A percentile compares a stretch with the other conserved stretches of the same genome.
Conservation (phyloP, 2,329 filamentous ascomycete species). For the Ciborinia camelliae region DNA sequence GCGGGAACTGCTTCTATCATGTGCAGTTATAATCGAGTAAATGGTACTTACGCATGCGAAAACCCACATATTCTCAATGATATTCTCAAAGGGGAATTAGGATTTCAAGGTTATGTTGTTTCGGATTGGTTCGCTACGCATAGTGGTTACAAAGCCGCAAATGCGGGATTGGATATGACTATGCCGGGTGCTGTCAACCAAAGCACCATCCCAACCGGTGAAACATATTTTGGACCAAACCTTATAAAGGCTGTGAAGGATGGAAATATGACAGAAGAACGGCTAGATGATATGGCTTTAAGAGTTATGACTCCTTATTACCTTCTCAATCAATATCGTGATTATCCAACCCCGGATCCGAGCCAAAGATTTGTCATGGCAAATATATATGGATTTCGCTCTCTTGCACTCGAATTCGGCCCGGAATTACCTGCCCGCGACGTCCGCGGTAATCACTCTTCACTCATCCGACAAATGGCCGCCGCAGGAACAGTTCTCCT, state of each 20-base stretch:
- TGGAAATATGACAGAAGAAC: conserved; percentile 61
- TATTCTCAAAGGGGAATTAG: conserved; percentile 77
- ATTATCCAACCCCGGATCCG: conserved; percentile 36
- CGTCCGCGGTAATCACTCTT: conserved; percentile 53
- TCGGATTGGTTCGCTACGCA: conserved; percentile 83
- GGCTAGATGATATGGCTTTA: conserved; percentile 60
- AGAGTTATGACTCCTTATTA: conserved; percentile 56
- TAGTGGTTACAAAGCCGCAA: conserved; percentile 70
- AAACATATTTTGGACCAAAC: conserved; percentile 26
- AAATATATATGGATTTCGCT: conserved; percentile 55
- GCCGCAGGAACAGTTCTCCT: conserved; percentile 59
- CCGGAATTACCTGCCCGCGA: conserved; percentile 49
- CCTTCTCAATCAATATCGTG: conserved; percentile 51
- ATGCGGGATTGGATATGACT: conserved; percentile 73
- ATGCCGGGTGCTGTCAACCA: conserved; percentile 23
- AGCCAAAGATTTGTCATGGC: conserved; percentile 39
- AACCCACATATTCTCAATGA: conserved; percentile 74
- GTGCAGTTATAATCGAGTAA: conserved; percentile 76
- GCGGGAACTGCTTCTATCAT: conserved; percentile 71
- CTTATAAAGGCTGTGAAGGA: conserved; percentile 54
- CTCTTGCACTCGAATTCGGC: conserved; percentile 37
- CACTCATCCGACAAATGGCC: conserved; percentile 44
- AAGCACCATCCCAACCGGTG: neutral
- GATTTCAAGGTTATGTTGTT: conserved; percentile 81
- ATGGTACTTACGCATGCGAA: conserved; percentile 64